phyloP scores from a whole-genome alignment of 192 early-diverging fungal species.

The Backusella morwellensis region DNA sequence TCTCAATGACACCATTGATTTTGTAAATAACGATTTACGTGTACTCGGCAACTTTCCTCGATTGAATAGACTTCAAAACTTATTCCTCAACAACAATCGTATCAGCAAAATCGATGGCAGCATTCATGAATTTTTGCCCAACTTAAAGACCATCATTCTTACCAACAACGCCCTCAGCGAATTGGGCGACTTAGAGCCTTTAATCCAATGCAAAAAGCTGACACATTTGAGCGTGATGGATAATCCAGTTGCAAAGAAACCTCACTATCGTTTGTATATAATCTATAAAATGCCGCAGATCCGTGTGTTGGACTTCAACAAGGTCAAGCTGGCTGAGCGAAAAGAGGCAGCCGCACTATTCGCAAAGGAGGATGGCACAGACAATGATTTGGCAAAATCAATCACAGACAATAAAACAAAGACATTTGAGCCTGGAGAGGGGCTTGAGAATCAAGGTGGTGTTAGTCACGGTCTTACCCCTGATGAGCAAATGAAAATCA shows the following conservation, averaged over 20 bases:
- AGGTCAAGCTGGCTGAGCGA: slow-evolving; percentile 75
- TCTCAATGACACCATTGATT: slow-evolving; percentile 88
- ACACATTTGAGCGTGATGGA: slow-evolving; percentile 76
- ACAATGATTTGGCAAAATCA: slow-evolving; percentile 60
- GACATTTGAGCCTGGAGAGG: slow-evolving; percentile 89
- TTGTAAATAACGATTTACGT: slow-evolving; percentile 90
- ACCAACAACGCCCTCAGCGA: slow-evolving; percentile 86
- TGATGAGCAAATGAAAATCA: slow-evolving; percentile 72
- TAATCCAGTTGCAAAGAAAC: slow-evolving; percentile 83
- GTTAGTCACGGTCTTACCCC: slow-evolving; percentile 56
- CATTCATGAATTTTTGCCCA: slow-evolving; percentile 66
- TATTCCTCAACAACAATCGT: slow-evolving; percentile 89
- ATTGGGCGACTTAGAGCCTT: slow-evolving; percentile 81
- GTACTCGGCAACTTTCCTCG: slow-evolving; percentile 86
- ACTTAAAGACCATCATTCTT: slow-evolving; percentile 77
- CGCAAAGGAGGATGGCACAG: slow-evolving; percentile 58
- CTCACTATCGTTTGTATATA: slow-evolving; percentile 82
- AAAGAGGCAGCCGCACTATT: slow-evolving; percentile 79
- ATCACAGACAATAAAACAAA: slow-evolving; percentile 68
- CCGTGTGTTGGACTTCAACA: slow-evolving; percentile 85
- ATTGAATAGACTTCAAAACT: slow-evolving; percentile 66
- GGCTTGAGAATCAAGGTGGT: slow-evolving; percentile 49
- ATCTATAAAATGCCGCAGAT: slow-evolving; percentile 78
- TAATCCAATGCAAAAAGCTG: slow-evolving; percentile 46
- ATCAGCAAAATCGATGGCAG: slow-evolving; percentile 75